phyloP scores from a whole-genome alignment of 345 rosid species.

The Salix caprea region DNA sequence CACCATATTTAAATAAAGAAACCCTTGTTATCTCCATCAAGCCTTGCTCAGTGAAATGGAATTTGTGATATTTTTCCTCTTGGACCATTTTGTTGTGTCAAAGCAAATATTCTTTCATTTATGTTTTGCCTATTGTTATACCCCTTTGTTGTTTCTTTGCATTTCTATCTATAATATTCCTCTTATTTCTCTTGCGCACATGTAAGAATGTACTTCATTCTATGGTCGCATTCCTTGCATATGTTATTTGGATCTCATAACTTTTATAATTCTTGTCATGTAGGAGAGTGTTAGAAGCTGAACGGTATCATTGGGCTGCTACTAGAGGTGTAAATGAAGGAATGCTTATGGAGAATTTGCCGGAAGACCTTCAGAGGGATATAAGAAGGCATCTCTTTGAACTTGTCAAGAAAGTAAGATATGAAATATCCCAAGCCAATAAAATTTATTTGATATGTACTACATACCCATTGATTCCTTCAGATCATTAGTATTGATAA shows the following conservation, averaged over 20 bases:
- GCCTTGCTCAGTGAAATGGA: too few relatives aligned
- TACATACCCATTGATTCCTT: neutral
- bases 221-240: neutral
- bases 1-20: neutral
- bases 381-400: constrained; percentile 80
- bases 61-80: too few relatives aligned
- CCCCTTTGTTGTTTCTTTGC: neutral
- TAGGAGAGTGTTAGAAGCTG: constrained; percentile 81
- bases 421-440: neutral
- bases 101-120: neutral
- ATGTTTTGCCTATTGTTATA: neutral
- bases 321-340: constrained; percentile 88
- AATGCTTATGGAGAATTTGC: constrained; percentile 61
- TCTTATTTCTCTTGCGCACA: neutral
- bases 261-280: constrained; percentile 3
- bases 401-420: constrained; percentile 65
- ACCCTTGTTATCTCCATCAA: neutral
- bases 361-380: constrained; percentile 89
- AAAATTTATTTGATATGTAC: neutral
- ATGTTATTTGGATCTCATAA: neutral
- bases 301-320: constrained; percentile 80
- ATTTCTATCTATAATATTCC: neutral
- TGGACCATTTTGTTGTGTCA: too few relatives aligned
- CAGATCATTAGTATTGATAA: neutral
- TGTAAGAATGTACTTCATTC: neutral